These are phyloP conservation scores for Asclepias syriaca DNA, from an alignment of 257 asterid genomes.

Conservation along the genomic window DNA sequence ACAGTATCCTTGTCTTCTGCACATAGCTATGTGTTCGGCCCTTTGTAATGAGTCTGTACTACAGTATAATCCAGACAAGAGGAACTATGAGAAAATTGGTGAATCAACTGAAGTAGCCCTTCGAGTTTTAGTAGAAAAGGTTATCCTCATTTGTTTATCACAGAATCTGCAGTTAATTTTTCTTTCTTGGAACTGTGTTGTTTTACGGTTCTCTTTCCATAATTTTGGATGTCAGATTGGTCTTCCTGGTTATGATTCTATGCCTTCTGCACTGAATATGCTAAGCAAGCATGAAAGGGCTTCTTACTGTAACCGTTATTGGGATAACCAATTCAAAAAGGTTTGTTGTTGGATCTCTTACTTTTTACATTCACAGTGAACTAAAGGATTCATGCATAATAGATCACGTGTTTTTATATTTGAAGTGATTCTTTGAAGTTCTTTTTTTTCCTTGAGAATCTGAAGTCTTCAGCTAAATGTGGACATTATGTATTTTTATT, in stretches of 20 bases:
- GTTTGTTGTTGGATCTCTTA: slow-evolving; percentile 30
- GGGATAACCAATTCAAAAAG: slow-evolving; percentile 99
- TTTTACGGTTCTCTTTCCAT: slow-evolving; percentile 9
- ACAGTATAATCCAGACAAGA: slow-evolving; percentile 95
- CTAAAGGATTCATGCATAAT: not conserved
- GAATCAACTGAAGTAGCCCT: slow-evolving; percentile 99
- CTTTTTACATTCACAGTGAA: slow-evolving; percentile 3
- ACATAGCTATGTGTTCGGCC: slow-evolving; percentile 94
- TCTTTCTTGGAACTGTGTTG: not conserved
- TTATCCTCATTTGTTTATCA: slow-evolving; percentile 21
- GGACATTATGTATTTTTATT: not conserved
- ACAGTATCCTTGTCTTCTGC: slow-evolving; percentile 86
- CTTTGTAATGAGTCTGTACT: slow-evolving; percentile 92
- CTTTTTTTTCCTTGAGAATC: not conserved
- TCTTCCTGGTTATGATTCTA: slow-evolving; percentile 98
- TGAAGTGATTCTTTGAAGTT: not conserved
- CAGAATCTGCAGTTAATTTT: slow-evolving; percentile 2
- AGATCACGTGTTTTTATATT: not conserved
- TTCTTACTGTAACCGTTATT: slow-evolving; percentile 88
- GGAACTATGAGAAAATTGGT: slow-evolving; percentile 89
- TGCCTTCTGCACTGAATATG: slow-evolving; percentile 95
- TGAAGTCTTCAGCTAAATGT: not conserved
- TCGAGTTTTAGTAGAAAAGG: slow-evolving; percentile 95
- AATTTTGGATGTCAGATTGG: slow-evolving; percentile 69
- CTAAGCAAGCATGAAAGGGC: slow-evolving; percentile 96